Percentiles rank a stretch among this genome's conserved stretches.
These are phyloP conservation scores for Domatiomyces globalis DNA, from an alignment of 2,329 filamentous ascomycete species.

Conservation along the genomic window DNA sequence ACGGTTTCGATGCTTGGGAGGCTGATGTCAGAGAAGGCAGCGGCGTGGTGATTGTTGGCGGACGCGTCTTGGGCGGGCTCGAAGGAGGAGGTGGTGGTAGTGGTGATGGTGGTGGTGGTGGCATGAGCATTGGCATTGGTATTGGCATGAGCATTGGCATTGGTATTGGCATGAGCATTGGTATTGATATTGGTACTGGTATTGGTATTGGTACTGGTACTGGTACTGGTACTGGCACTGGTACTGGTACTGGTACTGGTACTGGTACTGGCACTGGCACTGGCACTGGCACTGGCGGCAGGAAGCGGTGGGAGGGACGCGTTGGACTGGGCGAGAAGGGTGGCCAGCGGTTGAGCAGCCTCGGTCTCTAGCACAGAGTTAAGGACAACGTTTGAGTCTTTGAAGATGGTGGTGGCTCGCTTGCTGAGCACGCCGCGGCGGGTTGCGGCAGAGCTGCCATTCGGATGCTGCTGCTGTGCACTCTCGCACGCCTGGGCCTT, in stretches of 20 bases:
- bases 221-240: not conserved
- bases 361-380: slow-evolving; percentile 21
- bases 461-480: slow-evolving; percentile 2
- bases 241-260: not conserved
- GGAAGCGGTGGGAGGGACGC: slow-evolving; percentile 15
- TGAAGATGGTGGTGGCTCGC: slow-evolving; percentile 41
- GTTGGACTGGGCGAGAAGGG: slow-evolving; percentile 10
- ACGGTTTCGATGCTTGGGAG: slow-evolving; percentile 15
- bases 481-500: slow-evolving; percentile 23
- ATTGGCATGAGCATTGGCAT: slow-evolving; percentile 10
- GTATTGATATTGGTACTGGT: too few relatives aligned
- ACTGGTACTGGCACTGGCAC: slow-evolving; percentile 11
- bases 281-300: slow-evolving; percentile 8
- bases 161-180: too few relatives aligned
- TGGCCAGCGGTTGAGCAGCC: not conserved
- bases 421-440: slow-evolving; percentile 37
- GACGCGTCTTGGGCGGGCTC: not conserved
- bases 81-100: slow-evolving; percentile 1
- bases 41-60: not conserved
- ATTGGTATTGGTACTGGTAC: slow-evolving; percentile 9
- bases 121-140: slow-evolving; percentile 11
- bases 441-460: slow-evolving; percentile 19
- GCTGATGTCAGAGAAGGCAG: slow-evolving; percentile 12
- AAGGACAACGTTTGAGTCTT: slow-evolving; percentile 35
- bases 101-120: not conserved